Evolutionary conservation across 108 stramenopile species (phyloP), one percentile per base, ranked within the genome.

Genomic region (Nitzschia inconspicua): DNA sequence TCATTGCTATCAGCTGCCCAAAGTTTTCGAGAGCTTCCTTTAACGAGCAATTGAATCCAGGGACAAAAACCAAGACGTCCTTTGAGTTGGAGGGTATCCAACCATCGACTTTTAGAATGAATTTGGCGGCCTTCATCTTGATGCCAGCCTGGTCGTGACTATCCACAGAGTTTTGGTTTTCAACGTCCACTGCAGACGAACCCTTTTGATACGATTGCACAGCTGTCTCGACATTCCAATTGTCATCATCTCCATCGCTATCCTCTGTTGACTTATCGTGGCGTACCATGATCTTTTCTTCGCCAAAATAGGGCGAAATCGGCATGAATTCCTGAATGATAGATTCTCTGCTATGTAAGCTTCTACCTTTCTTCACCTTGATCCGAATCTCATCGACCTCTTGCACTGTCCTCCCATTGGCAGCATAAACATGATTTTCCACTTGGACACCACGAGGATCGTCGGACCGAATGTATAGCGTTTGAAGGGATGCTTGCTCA

Each of bases 1-100:
- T 44, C 79, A 80, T 80, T 25, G 79, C 70, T 6, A 80, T 7
- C 26, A 80, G 43, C 42, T 76, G 74, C 3, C 79, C 79, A 19
- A 80, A 57, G 18, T 51, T 54, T 36, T 76, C 67, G 3, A 67
- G 28, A 24, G 54, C 35, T 20, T 63, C 34, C 34, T 74, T 70
- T 14, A 71, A 40, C 13, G 43, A 58, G 2, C 47, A 68, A 43
- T 80, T 80, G 49, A 69, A 80, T 3, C 79, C 79, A 9, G 79
- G 79, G 11, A 80, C 16, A 28, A 73, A 76, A 19, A 80, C 53
- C 13, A 80, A 55, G 4, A 69, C 79, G 25, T 76, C 79, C 35
- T 70, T 63, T 23, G 28, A 44, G 20, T 18, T 18, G 3, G 32
- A 27, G 22, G 35, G 24, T 14, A 32, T 40, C 70, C 63, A 65